Evolutionary conservation across 2,329 filamentous ascomycete species (phyloP).

Genomic region (Emergomyces pasteurianus): DNA sequence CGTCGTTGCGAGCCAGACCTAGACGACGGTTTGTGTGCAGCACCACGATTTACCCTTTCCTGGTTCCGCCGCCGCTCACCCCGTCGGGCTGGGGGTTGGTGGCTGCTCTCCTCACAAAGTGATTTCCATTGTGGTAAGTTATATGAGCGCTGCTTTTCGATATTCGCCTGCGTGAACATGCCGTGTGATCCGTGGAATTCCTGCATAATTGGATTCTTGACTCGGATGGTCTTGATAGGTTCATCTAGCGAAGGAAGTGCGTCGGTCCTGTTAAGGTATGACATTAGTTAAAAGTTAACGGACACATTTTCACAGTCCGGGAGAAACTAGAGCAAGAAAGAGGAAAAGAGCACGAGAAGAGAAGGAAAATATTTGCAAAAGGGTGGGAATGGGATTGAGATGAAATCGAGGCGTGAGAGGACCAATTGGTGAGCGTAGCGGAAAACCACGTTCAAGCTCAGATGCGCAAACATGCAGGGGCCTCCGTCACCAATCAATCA

Average conservation of each 20-base stretch:
- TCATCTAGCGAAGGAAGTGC: slow-evolving; percentile 68
- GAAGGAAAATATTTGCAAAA: too few relatives aligned
- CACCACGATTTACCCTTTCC: slow-evolving; percentile 33
- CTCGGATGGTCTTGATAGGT: slow-evolving; percentile 77
- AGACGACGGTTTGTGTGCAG: slow-evolving; percentile 22
- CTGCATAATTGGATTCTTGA: slow-evolving; percentile 95
- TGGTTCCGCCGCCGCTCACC: slow-evolving; percentile 47
- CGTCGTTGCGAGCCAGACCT: slow-evolving; percentile 36
- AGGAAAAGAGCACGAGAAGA: too few relatives aligned
- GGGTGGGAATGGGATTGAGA: too few relatives aligned
- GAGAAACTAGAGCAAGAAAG: not conserved
- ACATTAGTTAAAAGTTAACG: not conserved
- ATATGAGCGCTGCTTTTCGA: slow-evolving; percentile 90
- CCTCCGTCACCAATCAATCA: not conserved
- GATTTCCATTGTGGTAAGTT: slow-evolving; percentile 94
- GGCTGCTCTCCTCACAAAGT: slow-evolving; percentile 85
- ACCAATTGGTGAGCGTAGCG: not conserved
- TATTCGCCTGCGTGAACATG: slow-evolving; percentile 92
- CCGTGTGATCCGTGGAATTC: slow-evolving; percentile 95
- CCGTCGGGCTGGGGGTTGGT: slow-evolving; percentile 84
- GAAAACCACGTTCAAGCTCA: not conserved
- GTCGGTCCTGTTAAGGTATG: slow-evolving; percentile 42
- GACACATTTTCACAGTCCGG: not conserved
- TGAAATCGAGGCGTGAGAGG: not conserved
- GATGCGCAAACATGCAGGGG: not conserved